Evolutionary conservation across 1,284 basidiomycete genomes (phyloP).

Genomic region (Volvariella volvacea): DNA sequence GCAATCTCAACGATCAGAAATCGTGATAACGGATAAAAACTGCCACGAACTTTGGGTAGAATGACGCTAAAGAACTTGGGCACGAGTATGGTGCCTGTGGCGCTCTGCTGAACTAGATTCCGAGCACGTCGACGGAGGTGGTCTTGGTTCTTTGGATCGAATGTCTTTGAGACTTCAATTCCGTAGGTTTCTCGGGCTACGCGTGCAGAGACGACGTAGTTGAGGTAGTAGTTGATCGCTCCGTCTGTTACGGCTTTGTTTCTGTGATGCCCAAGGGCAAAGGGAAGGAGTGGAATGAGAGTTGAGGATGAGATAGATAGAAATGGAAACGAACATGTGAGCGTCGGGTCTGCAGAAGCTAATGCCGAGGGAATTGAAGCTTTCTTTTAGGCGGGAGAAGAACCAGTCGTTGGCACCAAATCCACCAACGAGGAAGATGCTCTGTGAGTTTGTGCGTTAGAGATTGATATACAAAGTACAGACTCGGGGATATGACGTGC

Average conservation of each 20-base stretch:
- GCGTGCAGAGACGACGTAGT: conserved; percentile 34
- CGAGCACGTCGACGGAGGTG: conserved; percentile 14
- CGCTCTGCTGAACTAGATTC: not conserved
- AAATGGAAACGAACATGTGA: not conserved
- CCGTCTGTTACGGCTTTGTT: conserved; percentile 41
- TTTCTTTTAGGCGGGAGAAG: conserved; percentile 13
- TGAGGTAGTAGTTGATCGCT: conserved; percentile 35
- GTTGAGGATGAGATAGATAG: no score
- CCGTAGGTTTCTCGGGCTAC: conserved; percentile 34
- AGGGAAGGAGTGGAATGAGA: no score
- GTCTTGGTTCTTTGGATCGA: conserved; percentile 19
- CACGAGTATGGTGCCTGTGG: conserved; percentile 4
- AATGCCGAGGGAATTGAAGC: not conserved
- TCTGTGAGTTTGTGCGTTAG: no score
- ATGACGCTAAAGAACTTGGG: conserved; percentile 7
- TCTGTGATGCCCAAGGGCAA: not conserved
- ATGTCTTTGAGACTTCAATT: conserved; percentile 20
- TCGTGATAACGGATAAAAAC: not conserved
- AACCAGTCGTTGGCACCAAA: conserved; percentile 37
- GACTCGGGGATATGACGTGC: no score
- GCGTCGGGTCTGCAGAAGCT: not conserved
- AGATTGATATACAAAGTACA: no score
- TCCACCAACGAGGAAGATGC: conserved; percentile 35
- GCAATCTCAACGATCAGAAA: not conserved
- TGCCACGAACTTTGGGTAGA: conserved; percentile 4